Evolutionary conservation across 306 rosid genomes (phyloP), one percentile per base, ranked within the genome.

Genomic region (Vigna angularis): DNA sequence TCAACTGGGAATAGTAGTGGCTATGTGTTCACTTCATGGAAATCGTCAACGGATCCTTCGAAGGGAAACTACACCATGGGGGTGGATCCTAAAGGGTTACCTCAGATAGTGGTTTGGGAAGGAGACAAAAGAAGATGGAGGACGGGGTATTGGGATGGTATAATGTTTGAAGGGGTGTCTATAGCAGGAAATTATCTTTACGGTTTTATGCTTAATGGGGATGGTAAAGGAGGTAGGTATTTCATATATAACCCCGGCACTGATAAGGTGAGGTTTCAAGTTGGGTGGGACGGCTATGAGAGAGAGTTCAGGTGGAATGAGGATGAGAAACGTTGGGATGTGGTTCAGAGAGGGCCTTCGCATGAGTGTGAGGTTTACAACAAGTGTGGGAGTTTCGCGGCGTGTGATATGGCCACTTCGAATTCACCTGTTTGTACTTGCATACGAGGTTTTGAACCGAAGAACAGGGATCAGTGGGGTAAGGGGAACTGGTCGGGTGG

Each of bases 61-160:
- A 55, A 63, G 2, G 98, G 97, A 16, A 87, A 78, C 26, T 88
- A 76, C 69, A 66, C 76, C 1, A 75, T 91, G 89, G 97, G 97
- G 20, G 50, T 85, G 44, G 98, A 94, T 84, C 94, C 94, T 7
- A 75, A 74, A 3, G 91, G 86, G 52, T 78, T 90, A 9, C 88
- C 88, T 0, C 98, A 91, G 82, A 82, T 94, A 13, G 85, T 91
- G 78, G 56, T 94, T 66, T 91, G 98, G 97, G 84, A 89, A 4
- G 94, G 89, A 4, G 52, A 44, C 6, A 10, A 44, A 0, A 85
- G 97, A 71, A 77, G 81, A 58, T 94, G 97, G 98, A 84, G 97
- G 76, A 94, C 96, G 61, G 98, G 98, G 8, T 87, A 90, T 49
- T 94, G 96, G 94, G 90, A 90, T 76, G 81, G 32, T 40, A 85